phyloP scores from a whole-genome alignment of 2,329 filamentous ascomycete genomes.

The Trichoderma guizhouense region DNA sequence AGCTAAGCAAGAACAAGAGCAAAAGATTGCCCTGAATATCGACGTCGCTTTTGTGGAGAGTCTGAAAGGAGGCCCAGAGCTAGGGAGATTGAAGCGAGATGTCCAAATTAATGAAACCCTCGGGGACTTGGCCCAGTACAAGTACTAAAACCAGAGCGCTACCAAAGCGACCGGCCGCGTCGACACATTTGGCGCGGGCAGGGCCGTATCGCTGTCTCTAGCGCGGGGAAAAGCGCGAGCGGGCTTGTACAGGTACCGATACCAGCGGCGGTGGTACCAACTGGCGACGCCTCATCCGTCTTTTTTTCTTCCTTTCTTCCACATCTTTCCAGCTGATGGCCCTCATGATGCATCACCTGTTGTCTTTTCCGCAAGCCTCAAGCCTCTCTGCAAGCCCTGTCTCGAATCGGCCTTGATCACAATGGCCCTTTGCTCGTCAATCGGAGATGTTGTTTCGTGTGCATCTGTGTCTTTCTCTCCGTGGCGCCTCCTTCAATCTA shows the following conservation, averaged over 20 bases:
- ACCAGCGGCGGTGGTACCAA: neutral
- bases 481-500: neutral
- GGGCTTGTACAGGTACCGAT: neutral
- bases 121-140: neutral
- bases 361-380: neutral
- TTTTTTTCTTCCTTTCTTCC: neutral
- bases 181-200: neutral
- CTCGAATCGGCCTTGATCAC: neutral
- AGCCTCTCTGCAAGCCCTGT: neutral
- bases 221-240: conserved; percentile 1
- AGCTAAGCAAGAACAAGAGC: neutral
- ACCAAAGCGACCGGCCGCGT: neutral
- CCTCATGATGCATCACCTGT: neutral
- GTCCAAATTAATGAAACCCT: conserved; percentile 11
- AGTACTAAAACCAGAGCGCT: neutral
- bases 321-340: neutral
- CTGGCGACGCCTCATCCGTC: neutral
- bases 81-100: conserved; percentile 8
- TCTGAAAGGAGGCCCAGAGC: neutral
- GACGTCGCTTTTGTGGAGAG: neutral
- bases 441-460: neutral
- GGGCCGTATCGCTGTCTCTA: neutral
- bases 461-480: neutral
- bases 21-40: neutral
- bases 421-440: neutral